A percentile compares a stretch with the other conserved stretches of the same genome.
These are phyloP conservation scores for Licmophora abbreviata DNA, from an alignment of 108 stramenopile genomes.

Conservation along the genomic window DNA sequence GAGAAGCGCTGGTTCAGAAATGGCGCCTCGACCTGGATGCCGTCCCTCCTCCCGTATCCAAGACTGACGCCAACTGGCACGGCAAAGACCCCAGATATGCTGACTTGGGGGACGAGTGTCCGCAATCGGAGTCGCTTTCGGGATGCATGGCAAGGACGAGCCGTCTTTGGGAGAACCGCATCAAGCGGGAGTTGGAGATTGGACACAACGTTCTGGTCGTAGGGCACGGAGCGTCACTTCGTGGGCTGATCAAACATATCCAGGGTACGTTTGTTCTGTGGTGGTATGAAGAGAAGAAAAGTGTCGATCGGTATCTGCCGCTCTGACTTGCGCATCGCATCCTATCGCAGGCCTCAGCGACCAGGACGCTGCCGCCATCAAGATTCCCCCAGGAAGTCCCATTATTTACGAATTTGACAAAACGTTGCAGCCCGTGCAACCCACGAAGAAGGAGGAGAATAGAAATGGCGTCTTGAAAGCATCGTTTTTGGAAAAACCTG, in stretches of 20 bases:
- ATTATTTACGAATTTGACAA: constrained; percentile 44
- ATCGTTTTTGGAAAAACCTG: constrained; percentile 47
- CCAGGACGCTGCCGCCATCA: constrained; percentile 47
- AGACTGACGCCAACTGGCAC: constrained; percentile 25
- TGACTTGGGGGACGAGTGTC: constrained; percentile 59
- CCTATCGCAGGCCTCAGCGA: constrained; percentile 14
- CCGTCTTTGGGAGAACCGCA: constrained; percentile 82
- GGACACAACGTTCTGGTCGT: constrained; percentile 90
- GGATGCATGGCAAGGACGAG: constrained; percentile 83
- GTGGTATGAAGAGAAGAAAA: too few relatives aligned
- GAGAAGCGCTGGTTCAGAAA: constrained; percentile 78
- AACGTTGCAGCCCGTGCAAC: constrained; percentile 28
- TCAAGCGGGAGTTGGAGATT: constrained; percentile 61
- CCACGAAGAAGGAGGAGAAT: constrained; percentile 26
- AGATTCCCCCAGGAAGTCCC: constrained; percentile 62
- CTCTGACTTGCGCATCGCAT: too few relatives aligned
- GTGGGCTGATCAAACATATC: constrained; percentile 42
- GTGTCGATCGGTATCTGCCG: too few relatives aligned
- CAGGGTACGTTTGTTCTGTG: constrained; percentile 5
- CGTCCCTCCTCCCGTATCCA: not conserved
- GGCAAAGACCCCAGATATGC: constrained; percentile 83
- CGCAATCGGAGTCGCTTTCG: constrained; percentile 76
- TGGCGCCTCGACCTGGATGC: constrained; percentile 34
- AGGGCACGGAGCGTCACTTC: constrained; percentile 86
- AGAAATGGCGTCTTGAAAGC: constrained; percentile 14